Evolutionary conservation across 352 stramenopile genomes (phyloP).

Genomic region (Pilasporangium apinafurcum): DNA sequence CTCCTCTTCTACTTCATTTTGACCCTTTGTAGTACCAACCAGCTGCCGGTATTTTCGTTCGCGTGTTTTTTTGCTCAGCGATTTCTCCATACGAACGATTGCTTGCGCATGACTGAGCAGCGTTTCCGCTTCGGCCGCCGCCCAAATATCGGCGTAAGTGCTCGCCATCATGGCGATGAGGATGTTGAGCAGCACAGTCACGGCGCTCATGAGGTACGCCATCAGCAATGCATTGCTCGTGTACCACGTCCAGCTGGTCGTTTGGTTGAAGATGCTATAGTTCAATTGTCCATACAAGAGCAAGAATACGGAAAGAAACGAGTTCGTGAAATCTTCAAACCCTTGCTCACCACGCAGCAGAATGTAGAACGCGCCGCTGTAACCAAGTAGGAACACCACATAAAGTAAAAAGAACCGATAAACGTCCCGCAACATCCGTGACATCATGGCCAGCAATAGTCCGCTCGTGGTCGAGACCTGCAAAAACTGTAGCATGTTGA

Average conservation of each 20-base stretch:
- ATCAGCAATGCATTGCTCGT: slow-evolving; percentile 9
- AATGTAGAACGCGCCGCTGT: slow-evolving; percentile 68
- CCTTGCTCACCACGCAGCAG: slow-evolving; percentile 44
- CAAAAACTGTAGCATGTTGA: slow-evolving; percentile 67
- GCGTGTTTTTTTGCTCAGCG: neutral
- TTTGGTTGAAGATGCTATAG: slow-evolving; percentile 5
- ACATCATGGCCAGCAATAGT: slow-evolving; percentile 74
- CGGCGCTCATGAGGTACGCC: slow-evolving; percentile 10
- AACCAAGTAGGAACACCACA: slow-evolving; percentile 61
- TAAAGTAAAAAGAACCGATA: slow-evolving; percentile 68
- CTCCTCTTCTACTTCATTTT: neutral
- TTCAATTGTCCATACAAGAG: slow-evolving; percentile 66
- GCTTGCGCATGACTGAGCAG: slow-evolving; percentile 9
- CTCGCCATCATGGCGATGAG: slow-evolving; percentile 34
- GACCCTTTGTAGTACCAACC: neutral
- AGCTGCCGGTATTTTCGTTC: slow-evolving; percentile 1
- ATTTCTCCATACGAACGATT: slow-evolving; percentile 14
- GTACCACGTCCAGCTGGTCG: slow-evolving; percentile 6
- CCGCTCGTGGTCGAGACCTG: slow-evolving; percentile 53
- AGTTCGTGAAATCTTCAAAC: slow-evolving; percentile 50
- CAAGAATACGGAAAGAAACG: slow-evolving; percentile 68
- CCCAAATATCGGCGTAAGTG: slow-evolving; percentile 14
- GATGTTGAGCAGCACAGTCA: slow-evolving; percentile 30
- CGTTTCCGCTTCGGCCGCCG: slow-evolving; percentile 6
- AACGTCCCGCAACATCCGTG: slow-evolving; percentile 61